Base-by-base conservation (phyloP, 345 rosid species). In the Gossypium arboreum region DNA sequence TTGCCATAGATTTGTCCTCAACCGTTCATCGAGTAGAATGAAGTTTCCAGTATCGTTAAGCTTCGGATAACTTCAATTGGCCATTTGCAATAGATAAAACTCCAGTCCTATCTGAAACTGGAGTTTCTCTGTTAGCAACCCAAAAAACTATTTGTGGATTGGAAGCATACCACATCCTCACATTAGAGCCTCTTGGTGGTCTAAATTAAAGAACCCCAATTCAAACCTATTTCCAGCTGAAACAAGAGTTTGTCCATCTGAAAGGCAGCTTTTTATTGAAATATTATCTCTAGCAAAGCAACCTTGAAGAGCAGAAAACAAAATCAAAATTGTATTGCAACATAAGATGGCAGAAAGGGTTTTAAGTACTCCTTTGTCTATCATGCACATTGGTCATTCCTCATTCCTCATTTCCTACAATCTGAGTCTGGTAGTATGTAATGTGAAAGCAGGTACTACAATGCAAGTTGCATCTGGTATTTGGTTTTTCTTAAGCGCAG, bases 191-290 rank as follows among this genome's bases (percentile, higher is more conserved):
- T 34, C 41, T 34, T 34, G 41, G 5, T 34, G 41, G 41, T 34
- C 41, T 29, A 29, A 20, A 20, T 20, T 20, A 20, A 29, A 29
- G 39, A 29, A 29, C 1, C 39, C 1, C 39, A 29, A 5, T 34
- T 34, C 41, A 77, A 83, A 86, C 59, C 4, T 79, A 45, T 78
- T 25, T 20, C 67, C 70, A 0, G 72, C 48, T 7, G 90, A 86
- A 45, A 79, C 73, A 16, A 85, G 81, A 10, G 81, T 75, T 66
- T 50, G 8, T 9, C 16, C 50, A 64, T 64, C 50, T 39, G 16
- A 3, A 9, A 64, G 69, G 1, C 25, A 3, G 13, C 11, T 2
- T 41, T n/a, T 9, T 9, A 9, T 47, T 47, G 51, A 12, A 10
- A 47, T 12, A 47, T 11, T 10, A 9, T 41, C 27, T 41, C 6